These are phyloP conservation scores for Ceratocystis diversiconidia DNA, from an alignment of 2,329 filamentous ascomycete species.

Conservation along the genomic window DNA sequence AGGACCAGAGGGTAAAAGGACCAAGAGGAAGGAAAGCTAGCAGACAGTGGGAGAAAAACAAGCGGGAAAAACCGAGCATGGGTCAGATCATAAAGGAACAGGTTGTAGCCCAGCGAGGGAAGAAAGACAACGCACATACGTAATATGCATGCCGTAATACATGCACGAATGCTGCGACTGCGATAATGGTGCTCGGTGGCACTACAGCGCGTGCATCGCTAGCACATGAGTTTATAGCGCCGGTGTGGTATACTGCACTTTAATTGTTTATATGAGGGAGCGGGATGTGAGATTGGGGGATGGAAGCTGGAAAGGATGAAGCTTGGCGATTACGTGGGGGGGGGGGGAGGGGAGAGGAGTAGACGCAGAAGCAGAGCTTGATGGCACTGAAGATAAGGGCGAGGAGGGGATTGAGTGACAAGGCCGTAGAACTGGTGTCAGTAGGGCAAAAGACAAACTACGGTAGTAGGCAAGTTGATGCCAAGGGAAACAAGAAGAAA, in stretches of 20 bases:
- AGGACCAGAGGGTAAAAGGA: not conserved
- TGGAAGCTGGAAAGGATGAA: not conserved
- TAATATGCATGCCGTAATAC: constrained; percentile 1
- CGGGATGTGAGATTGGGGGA: not conserved
- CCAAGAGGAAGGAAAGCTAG: not conserved
- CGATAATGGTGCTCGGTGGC: not conserved
- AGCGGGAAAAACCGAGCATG: constrained; percentile 4
- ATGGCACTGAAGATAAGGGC: too few relatives aligned
- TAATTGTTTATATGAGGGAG: not conserved
- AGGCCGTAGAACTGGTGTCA: too few relatives aligned
- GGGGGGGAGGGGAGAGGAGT: not conserved
- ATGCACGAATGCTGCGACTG: not conserved
- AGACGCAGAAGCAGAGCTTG: not conserved
- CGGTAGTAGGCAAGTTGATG: too few relatives aligned
- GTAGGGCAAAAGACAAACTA: too few relatives aligned
- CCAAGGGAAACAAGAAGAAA: too few relatives aligned
- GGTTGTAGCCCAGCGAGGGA: not conserved
- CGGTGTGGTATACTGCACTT: not conserved
- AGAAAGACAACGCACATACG: not conserved
- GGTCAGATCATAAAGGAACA: not conserved
- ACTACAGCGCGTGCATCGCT: not conserved
- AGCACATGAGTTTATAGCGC: not conserved
- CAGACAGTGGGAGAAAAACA: not conserved
- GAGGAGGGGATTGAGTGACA: too few relatives aligned
- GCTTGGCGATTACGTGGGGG: not conserved